These are phyloP conservation scores for Phascolomyces articulosus DNA, from an alignment of 371 early-diverging fungal genomes.

Conservation along the genomic window DNA sequence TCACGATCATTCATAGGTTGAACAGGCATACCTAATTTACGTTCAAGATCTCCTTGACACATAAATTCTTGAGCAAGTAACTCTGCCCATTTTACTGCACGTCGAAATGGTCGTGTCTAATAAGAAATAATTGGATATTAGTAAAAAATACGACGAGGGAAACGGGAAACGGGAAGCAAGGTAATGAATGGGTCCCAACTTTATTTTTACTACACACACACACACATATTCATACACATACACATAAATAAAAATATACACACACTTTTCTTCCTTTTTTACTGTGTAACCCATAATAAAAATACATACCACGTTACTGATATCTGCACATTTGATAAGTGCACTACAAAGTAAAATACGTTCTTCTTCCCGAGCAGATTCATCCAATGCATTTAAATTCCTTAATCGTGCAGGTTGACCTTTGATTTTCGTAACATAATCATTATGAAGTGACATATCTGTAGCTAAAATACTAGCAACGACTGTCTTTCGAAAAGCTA, in stretches of 20 bases:
- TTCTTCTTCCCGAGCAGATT: slow-evolving; percentile 36
- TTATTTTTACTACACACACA: background rate
- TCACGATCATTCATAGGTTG: slow-evolving; percentile 56
- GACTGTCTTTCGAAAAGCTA: slow-evolving; percentile 69
- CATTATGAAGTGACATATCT: slow-evolving; percentile 79
- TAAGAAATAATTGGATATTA: background rate
- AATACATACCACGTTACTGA: slow-evolving; percentile 66
- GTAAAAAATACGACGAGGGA: background rate
- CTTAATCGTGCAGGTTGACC: slow-evolving; percentile 54
- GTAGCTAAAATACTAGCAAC: slow-evolving; percentile 77
- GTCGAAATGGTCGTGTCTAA: slow-evolving; percentile 56
- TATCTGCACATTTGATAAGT: slow-evolving; percentile 82
- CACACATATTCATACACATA: background rate
- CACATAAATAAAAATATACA: background rate
- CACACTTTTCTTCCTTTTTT: background rate
- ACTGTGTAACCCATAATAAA: background rate
- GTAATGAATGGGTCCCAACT: background rate
- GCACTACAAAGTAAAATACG: slow-evolving; percentile 62
- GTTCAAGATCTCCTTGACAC: slow-evolving; percentile 65
- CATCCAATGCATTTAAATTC: slow-evolving; percentile 13
- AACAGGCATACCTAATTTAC: slow-evolving; percentile 56
- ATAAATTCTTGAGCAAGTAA: slow-evolving; percentile 59
- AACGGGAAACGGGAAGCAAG: background rate
- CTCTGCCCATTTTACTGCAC: slow-evolving; percentile 56
- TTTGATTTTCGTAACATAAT: slow-evolving; percentile 70